Evolutionary conservation across 2,329 filamentous ascomycete species (phyloP).

Genomic region (Geosmithia flava): DNA sequence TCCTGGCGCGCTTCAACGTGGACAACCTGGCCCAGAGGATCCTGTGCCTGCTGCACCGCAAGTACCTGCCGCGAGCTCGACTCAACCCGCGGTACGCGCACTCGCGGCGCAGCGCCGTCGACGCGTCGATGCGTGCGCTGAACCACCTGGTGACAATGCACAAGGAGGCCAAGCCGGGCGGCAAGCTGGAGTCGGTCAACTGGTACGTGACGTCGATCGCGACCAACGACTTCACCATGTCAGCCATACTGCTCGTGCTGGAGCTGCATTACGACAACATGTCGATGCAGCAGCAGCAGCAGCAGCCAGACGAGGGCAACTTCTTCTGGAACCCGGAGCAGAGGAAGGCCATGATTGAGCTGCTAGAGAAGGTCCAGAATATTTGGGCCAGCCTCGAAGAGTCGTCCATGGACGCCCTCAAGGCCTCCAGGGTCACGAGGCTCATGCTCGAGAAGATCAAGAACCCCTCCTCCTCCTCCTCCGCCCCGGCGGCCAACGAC

Average conservation of each 20-base stretch:
- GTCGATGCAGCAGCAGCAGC: slow-evolving; percentile 21
- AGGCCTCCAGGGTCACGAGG: slow-evolving; percentile 68
- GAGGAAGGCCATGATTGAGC: slow-evolving; percentile 62
- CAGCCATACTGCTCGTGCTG: slow-evolving; percentile 71
- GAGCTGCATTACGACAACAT: slow-evolving; percentile 64
- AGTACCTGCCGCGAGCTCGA: slow-evolving; percentile 68
- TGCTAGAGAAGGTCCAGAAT: slow-evolving; percentile 57
- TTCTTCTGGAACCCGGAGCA: slow-evolving; percentile 46
- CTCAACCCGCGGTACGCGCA: slow-evolving; percentile 73
- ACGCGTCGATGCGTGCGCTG: slow-evolving; percentile 74
- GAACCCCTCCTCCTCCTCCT: slow-evolving; percentile 9
- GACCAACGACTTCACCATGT: slow-evolving; percentile 75
- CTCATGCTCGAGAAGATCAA: slow-evolving; percentile 74
- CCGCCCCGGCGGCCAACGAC: not conserved
- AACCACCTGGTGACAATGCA: slow-evolving; percentile 66
- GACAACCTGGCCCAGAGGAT: slow-evolving; percentile 83
- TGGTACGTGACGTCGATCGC: slow-evolving; percentile 73
- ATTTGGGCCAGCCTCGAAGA: slow-evolving; percentile 76
- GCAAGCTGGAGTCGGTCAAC: slow-evolving; percentile 59
- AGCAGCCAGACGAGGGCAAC: slow-evolving; percentile 27
- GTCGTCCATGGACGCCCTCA: slow-evolving; percentile 78
- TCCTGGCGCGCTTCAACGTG: slow-evolving; percentile 75
- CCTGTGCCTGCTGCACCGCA: slow-evolving; percentile 77
- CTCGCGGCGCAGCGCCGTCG: slow-evolving; percentile 72
- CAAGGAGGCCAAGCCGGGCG: slow-evolving; percentile 58